phyloP scores from a whole-genome alignment of 768 basidiomycete species.

The Vararia minispora region DNA sequence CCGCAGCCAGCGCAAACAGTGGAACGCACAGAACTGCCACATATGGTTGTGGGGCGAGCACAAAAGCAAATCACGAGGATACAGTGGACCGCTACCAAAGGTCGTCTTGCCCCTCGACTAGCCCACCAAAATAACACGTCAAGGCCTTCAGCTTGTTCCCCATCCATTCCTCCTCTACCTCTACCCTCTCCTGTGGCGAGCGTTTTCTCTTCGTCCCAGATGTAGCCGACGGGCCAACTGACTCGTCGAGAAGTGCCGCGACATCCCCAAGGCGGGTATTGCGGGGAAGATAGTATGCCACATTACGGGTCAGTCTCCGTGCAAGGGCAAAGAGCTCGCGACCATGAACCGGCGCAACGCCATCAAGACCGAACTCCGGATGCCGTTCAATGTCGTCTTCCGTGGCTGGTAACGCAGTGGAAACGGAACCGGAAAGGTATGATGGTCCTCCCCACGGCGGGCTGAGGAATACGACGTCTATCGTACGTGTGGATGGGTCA shows the following conservation, averaged over 20 bases:
- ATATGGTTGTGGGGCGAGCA: too few relatives aligned
- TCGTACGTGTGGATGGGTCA: slow-evolving; percentile 29
- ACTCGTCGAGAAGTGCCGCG: slow-evolving; percentile 31
- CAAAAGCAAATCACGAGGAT: too few relatives aligned
- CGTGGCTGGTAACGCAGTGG: slow-evolving; percentile 2
- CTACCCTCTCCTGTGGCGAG: slow-evolving; percentile 49
- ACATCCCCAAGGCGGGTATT: slow-evolving; percentile 72
- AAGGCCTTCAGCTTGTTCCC: slow-evolving; percentile 86
- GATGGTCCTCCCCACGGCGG: slow-evolving; percentile 93
- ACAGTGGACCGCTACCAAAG: too few relatives aligned
- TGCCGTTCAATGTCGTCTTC: slow-evolving; percentile 18
- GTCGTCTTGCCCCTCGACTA: slow-evolving; percentile 57
- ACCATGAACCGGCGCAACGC: slow-evolving; percentile 74
- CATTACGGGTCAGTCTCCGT: slow-evolving; percentile 59
- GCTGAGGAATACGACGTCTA: slow-evolving; percentile 88
- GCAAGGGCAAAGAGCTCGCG: slow-evolving; percentile 70
- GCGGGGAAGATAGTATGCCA: slow-evolving; percentile 85
- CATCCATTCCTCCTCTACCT: slow-evolving; percentile 97
- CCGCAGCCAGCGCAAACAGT: too few relatives aligned
- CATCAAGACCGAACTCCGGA: slow-evolving; percentile 55
- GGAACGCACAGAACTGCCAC: too few relatives aligned
- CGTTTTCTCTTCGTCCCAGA: not conserved
- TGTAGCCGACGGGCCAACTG: not conserved
- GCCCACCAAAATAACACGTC: slow-evolving; percentile 88
- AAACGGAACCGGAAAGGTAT: slow-evolving; percentile 37